Conservation (phyloP, 1,284 basidiomycete species). For the Singerocomus rubriflavus region DNA sequence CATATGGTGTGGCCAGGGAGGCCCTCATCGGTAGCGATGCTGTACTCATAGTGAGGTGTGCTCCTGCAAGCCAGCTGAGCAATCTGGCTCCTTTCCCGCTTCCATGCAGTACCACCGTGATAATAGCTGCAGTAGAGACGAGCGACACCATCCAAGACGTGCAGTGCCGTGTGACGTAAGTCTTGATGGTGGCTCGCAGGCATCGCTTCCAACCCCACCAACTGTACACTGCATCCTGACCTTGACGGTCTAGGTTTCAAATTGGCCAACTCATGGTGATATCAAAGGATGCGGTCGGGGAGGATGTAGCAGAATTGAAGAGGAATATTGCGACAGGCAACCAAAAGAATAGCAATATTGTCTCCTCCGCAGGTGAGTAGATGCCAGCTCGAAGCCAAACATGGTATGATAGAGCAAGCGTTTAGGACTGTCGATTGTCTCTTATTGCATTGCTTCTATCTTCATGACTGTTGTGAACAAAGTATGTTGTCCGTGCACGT, state of each 20-base stretch:
- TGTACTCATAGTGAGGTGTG: no score
- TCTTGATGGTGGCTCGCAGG: no score
- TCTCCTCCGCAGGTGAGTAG: conserved; percentile 28
- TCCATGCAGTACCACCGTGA: no score
- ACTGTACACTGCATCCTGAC: background rate
- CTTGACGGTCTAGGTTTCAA: background rate
- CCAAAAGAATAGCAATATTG: conserved; percentile 17
- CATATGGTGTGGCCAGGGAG: no score
- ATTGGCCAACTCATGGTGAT: conserved; percentile 12
- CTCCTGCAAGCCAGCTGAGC: no score
- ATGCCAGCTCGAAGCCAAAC: background rate
- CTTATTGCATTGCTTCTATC: conserved; percentile 93
- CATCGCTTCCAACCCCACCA: no score
- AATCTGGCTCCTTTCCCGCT: no score
- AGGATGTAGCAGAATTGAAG: conserved; percentile 32
- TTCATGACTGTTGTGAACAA: conserved; percentile 99
- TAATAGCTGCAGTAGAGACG: no score
- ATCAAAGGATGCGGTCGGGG: conserved; percentile 14
- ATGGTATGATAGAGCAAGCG: background rate
- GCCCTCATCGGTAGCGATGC: no score
- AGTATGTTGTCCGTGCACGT: conserved; percentile 43
- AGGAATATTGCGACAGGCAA: conserved; percentile 28
- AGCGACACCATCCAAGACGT: no score
- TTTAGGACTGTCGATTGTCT: conserved; percentile 76
- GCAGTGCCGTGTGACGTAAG: no score